phyloP scores from a whole-genome alignment of 768 basidiomycete species.

The Leccinellum luteum region DNA sequence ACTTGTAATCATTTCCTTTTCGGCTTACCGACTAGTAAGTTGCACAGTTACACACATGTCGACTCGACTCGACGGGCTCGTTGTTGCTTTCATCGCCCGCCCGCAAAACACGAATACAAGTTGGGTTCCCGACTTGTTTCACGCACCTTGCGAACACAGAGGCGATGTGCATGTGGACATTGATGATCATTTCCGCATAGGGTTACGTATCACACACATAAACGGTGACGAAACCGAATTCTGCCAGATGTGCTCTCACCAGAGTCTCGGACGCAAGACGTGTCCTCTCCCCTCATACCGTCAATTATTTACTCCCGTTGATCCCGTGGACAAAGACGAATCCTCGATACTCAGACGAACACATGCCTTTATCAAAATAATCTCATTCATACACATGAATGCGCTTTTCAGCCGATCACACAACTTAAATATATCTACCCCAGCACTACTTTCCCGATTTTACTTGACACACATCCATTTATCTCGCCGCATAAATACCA shows the following conservation, averaged over 20 bases:
- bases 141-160: background rate
- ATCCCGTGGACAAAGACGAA: background rate
- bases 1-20: background rate
- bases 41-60: no score
- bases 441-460: background rate
- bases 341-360: background rate
- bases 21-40: no score
- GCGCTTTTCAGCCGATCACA: background rate
- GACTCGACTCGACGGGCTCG: no score
- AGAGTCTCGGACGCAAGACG: background rate
- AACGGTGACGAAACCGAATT: background rate
- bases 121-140: background rate
- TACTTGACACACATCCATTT: background rate
- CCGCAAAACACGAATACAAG: background rate
- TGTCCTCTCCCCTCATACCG: background rate
- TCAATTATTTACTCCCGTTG: background rate
- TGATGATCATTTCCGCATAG: background rate
- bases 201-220: background rate
- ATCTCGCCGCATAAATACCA: conserved; percentile 7
- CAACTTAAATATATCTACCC: conserved; percentile 2
- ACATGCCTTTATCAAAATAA: background rate
- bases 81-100: no score
- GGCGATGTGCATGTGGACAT: background rate
- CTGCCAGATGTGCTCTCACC: background rate
- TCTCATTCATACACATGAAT: background rate